Percentiles rank a stretch among this genome's conserved stretches.
Conservation (phyloP, 1,284 basidiomycete species). For the Cerioporus squamosus region DNA sequence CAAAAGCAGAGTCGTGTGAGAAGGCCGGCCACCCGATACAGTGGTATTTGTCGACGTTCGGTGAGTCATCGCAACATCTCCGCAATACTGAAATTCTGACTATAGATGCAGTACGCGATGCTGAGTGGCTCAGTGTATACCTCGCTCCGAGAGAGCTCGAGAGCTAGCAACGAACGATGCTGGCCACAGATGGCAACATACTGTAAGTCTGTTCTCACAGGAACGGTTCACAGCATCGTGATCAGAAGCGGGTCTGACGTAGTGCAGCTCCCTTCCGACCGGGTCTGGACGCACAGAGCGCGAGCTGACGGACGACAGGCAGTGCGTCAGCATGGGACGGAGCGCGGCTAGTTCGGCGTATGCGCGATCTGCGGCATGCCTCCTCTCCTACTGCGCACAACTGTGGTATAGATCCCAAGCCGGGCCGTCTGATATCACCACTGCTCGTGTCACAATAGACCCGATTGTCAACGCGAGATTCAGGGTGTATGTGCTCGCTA, state of each 20-base stretch:
- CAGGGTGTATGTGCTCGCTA: too few relatives aligned
- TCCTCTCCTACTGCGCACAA: conserved; percentile 4
- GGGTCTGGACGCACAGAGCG: neutral
- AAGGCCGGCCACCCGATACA: too few relatives aligned
- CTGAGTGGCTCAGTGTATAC: too few relatives aligned
- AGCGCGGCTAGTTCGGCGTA: neutral
- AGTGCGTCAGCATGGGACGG: neutral
- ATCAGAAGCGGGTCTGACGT: neutral
- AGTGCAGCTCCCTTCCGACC: neutral
- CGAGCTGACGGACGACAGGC: neutral
- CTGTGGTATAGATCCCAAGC: neutral
- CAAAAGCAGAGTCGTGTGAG: too few relatives aligned
- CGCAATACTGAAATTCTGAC: too few relatives aligned
- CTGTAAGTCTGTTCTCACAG: too few relatives aligned
- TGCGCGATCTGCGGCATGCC: neutral
- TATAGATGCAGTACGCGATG: too few relatives aligned
- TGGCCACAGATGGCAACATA: neutral
- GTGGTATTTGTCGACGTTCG: too few relatives aligned
- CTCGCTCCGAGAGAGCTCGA: too few relatives aligned
- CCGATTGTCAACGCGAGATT: neutral
- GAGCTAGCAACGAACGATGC: neutral
- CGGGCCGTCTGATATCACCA: neutral
- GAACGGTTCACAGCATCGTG: neutral
- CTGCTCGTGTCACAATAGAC: neutral
- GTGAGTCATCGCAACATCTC: too few relatives aligned